Evolutionary conservation across 2,329 filamentous ascomycete genomes (phyloP).

Genomic region (Trichophyton schoenleinii): DNA sequence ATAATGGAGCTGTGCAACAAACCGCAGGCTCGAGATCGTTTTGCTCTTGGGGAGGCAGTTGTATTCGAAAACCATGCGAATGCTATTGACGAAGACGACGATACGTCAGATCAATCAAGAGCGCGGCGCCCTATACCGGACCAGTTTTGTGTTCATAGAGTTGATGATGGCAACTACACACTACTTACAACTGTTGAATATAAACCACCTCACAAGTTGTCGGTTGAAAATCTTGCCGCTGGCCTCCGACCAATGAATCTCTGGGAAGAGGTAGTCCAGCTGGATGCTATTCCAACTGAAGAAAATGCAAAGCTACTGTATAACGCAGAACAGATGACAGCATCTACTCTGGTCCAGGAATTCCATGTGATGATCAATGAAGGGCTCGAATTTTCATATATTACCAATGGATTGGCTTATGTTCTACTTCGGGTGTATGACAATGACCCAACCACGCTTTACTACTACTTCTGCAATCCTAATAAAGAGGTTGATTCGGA

Average conservation of each 20-base stretch:
- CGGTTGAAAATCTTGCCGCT: constrained; percentile 9
- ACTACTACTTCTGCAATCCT: constrained; percentile 20
- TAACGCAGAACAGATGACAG: constrained; percentile 15
- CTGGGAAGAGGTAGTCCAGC: constrained; percentile 15
- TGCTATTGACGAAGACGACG: constrained; percentile 12
- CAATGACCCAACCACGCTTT: constrained; percentile 17
- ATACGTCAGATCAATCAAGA: constrained; percentile 2
- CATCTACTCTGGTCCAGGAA: constrained; percentile 12
- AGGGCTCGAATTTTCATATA: constrained; percentile 10
- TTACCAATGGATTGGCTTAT: constrained; percentile 5
- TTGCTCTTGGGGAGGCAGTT: constrained; percentile 12
- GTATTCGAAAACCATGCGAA: constrained; percentile 12
- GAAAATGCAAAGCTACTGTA: constrained; percentile 15
- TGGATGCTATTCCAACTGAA: constrained; percentile 9
- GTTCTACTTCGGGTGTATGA: constrained; percentile 12
- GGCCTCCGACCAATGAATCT: constrained; percentile 14
- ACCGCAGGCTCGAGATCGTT: background rate
- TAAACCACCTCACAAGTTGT: constrained; percentile 17
- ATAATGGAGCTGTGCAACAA: constrained; percentile 16
- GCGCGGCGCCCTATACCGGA: constrained; percentile 11
- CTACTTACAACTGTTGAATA: constrained; percentile 12
- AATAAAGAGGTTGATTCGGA: constrained; percentile 13
- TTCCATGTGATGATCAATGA: constrained; percentile 12
- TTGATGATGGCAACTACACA: background rate
- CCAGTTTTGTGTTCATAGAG: constrained; percentile 14